A percentile compares a stretch with the other conserved stretches of the same genome.
These are phyloP conservation scores for Pleomassaria siparia DNA, from an alignment of 2,329 filamentous ascomycete genomes.

Conservation along the genomic window DNA sequence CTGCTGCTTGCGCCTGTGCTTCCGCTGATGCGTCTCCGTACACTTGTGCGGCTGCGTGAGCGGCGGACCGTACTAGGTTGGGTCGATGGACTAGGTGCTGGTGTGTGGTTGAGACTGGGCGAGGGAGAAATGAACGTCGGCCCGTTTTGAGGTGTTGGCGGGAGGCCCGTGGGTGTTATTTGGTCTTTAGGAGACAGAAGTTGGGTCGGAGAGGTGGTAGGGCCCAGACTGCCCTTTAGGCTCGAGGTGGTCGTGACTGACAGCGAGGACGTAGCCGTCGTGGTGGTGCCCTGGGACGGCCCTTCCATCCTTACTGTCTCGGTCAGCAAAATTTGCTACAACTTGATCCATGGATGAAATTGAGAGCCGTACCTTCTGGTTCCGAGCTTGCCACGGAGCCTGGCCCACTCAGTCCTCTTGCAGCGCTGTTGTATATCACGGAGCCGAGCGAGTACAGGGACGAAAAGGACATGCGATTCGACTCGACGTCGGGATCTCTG, in stretches of 20 bases:
- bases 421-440: slow-evolving; percentile 54
- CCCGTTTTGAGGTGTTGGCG: slow-evolving; percentile 10
- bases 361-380: slow-evolving; percentile 36
- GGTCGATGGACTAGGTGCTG: slow-evolving; percentile 11
- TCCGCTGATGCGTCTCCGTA: slow-evolving; percentile 76
- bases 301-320: slow-evolving; percentile 28
- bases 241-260: slow-evolving; percentile 49
- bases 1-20: slow-evolving; percentile 84
- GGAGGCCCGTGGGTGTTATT: slow-evolving; percentile 5
- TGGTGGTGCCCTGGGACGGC: slow-evolving; percentile 38
- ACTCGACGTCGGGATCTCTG: slow-evolving; percentile 48
- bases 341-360: slow-evolving; percentile 1
- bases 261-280: slow-evolving; percentile 49
- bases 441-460: slow-evolving; percentile 72
- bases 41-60: slow-evolving; percentile 48
- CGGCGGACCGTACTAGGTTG: slow-evolving; percentile 21
- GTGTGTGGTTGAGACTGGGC: slow-evolving; percentile 17
- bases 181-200: slow-evolving; percentile 37
- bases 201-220: slow-evolving; percentile 42
- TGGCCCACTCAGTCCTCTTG: slow-evolving; percentile 50
- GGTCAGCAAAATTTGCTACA: not conserved
- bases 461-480: slow-evolving; percentile 70
- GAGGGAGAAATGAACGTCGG: slow-evolving; percentile 19
- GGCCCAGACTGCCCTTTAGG: slow-evolving; percentile 45
- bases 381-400: slow-evolving; percentile 51